Percentiles rank a stretch among this genome's conserved stretches.
Conservation (phyloP, 1,284 basidiomycete genomes). For the Rhodotorula sp. region DNA sequence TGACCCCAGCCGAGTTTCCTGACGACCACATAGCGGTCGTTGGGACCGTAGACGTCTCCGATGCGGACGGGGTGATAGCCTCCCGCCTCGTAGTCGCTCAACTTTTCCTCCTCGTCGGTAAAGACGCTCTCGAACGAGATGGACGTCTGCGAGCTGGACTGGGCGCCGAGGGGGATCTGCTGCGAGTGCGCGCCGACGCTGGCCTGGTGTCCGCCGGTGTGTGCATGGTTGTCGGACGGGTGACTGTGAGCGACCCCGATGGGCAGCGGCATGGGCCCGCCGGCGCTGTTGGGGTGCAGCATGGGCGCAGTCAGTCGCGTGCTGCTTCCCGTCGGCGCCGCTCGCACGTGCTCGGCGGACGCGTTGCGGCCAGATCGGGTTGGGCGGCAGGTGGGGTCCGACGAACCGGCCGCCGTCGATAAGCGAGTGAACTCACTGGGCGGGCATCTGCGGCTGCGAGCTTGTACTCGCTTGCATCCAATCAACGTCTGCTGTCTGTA, state of each 20-base stretch:
- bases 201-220: constrained; percentile 31
- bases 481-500: not conserved
- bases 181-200: constrained; percentile 12
- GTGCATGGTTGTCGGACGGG: constrained; percentile 32
- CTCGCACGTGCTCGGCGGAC: too few species aligned
- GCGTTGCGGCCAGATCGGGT: not conserved
- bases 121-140: constrained; percentile 41
- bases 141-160: constrained; percentile 25
- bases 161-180: constrained; percentile 9
- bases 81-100: constrained; percentile 76
- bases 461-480: not conserved
- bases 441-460: not conserved
- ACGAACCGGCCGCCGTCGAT: not conserved
- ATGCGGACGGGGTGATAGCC: constrained; percentile 96
- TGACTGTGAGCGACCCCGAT: constrained; percentile 22
- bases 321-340: not conserved
- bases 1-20: constrained; percentile 98
- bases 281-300: not conserved
- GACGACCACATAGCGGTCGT: constrained; percentile 85
- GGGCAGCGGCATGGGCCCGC: constrained; percentile 18
- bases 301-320: not conserved
- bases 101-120: constrained; percentile 48
- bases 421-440: not conserved
- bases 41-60: constrained; percentile 61
- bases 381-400: not conserved